Conservation (phyloP, 2,329 filamentous ascomycete species). For the Phyllosticta paracitricarpa region DNA sequence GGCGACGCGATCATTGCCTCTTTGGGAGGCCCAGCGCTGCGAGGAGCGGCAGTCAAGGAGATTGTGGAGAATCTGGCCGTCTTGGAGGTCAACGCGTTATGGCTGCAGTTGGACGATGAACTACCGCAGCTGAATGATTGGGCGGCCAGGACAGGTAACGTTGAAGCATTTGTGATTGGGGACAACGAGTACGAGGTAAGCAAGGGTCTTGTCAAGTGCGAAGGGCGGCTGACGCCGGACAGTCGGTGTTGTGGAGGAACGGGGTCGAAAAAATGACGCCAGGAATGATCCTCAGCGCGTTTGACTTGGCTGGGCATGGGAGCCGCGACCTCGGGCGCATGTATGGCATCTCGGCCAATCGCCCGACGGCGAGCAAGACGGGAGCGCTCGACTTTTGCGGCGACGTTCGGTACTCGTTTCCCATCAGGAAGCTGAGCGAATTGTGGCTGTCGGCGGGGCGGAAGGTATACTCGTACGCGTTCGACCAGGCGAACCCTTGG, state of each 20-base stretch:
- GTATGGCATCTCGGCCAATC: conserved; percentile 33
- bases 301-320: conserved; percentile 22
- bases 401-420: conserved; percentile 24
- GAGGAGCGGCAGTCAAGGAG: conserved; percentile 19
- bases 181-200: conserved; percentile 31
- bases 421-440: conserved; percentile 14
- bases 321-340: conserved; percentile 22
- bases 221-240: not conserved
- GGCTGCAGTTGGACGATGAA: conserved; percentile 30
- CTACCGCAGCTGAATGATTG: conserved; percentile 24
- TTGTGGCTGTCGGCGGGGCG: conserved; percentile 15
- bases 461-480: conserved; percentile 29
- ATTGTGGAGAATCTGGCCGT: conserved; percentile 26
- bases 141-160: conserved; percentile 24
- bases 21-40: conserved; percentile 18
- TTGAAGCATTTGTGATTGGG: conserved; percentile 32
- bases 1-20: conserved; percentile 23
- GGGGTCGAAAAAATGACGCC: conserved; percentile 30
- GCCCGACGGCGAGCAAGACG: conserved; percentile 30
- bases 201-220: not conserved
- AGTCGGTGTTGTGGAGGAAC: conserved; percentile 38
- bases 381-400: conserved; percentile 33
- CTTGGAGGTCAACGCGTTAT: conserved; percentile 19
- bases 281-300: conserved; percentile 25
- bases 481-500: conserved; percentile 40